A percentile compares a stretch with the other conserved stretches of the same genome.
Evolutionary conservation across 768 basidiomycete species (phyloP).

Genomic region (Leccinum imitatum): DNA sequence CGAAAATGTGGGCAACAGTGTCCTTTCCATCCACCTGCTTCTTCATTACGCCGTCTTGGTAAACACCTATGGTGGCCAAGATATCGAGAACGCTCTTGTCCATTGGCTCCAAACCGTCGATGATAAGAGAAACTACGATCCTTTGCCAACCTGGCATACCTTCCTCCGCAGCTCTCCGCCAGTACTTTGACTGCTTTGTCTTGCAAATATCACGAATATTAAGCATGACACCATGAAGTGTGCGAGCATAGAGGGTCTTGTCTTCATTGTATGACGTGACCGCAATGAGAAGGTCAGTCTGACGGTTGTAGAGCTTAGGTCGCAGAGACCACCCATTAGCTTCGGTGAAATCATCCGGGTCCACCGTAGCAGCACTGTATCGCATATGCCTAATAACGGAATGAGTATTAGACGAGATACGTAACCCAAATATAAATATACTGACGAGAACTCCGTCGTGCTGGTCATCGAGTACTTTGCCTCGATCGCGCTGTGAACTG

Average conservation of each 20-base stretch:
- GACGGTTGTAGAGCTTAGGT: conserved; percentile 79
- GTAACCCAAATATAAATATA: conserved; percentile 11
- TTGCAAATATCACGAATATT: conserved; percentile 98
- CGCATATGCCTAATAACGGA: conserved; percentile 67
- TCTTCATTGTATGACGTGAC: conserved; percentile 94
- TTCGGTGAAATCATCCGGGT: conserved; percentile 85
- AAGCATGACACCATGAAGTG: conserved; percentile 93
- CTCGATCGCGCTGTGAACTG: conserved; percentile 81
- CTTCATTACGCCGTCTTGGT: conserved; percentile 95
- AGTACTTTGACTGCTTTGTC: conserved; percentile 92
- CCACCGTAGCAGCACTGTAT: conserved; percentile 89
- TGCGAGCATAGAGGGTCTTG: conserved; percentile 88
- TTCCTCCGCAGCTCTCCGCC: conserved; percentile 80
- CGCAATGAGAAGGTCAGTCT: conserved; percentile 92
- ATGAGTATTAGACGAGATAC: not conserved
- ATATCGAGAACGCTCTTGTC: conserved; percentile 93
- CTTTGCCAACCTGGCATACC: conserved; percentile 88
- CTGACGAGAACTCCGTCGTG: conserved; percentile 90
- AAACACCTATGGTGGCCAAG: conserved; percentile 86
- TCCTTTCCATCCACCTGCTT: conserved; percentile 87
- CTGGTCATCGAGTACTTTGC: conserved; percentile 67
- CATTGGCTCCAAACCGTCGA: conserved; percentile 93
- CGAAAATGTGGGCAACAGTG: conserved; percentile 92
- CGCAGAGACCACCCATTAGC: conserved; percentile 84
- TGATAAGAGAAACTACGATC: conserved; percentile 86